These are phyloP conservation scores for Corymbia citriodora DNA, from an alignment of 441 rosid species.

Conservation along the genomic window DNA sequence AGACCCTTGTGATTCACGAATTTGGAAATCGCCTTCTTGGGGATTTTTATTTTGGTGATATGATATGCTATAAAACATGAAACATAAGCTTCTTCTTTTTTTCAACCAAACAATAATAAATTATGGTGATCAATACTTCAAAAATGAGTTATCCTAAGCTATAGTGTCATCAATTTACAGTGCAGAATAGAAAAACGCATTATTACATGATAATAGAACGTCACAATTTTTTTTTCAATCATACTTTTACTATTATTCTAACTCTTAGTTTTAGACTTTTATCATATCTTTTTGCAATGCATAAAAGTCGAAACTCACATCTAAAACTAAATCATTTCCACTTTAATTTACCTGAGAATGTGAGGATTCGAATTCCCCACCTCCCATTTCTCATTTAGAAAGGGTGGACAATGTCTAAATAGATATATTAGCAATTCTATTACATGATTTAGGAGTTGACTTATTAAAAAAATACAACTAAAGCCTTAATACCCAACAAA, in stretches of 20 bases:
- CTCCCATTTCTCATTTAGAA: too few species aligned
- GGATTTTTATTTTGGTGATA: neutral
- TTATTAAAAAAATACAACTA: neutral
- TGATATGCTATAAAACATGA: neutral
- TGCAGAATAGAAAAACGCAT: neutral
- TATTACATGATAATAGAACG: neutral
- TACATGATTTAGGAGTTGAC: neutral
- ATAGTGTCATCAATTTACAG: neutral
- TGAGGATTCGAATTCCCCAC: too few species aligned
- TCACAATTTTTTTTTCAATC: neutral
- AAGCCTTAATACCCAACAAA: neutral
- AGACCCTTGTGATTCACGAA: neutral
- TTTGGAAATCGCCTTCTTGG: neutral
- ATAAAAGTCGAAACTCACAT: too few species aligned
- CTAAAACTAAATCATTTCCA: too few species aligned
- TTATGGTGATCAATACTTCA: neutral
- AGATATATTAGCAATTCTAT: neutral
- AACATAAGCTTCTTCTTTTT: neutral
- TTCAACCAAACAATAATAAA: neutral
- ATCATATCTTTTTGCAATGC: too few species aligned
- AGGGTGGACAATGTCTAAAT: too few species aligned
- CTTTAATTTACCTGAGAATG: too few species aligned
- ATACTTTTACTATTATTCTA: too few species aligned
- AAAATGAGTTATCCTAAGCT: neutral
- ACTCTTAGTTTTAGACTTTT: too few species aligned